These are phyloP conservation scores for Rosa chinensis DNA, from an alignment of 306 rosid species.

Conservation along the genomic window DNA sequence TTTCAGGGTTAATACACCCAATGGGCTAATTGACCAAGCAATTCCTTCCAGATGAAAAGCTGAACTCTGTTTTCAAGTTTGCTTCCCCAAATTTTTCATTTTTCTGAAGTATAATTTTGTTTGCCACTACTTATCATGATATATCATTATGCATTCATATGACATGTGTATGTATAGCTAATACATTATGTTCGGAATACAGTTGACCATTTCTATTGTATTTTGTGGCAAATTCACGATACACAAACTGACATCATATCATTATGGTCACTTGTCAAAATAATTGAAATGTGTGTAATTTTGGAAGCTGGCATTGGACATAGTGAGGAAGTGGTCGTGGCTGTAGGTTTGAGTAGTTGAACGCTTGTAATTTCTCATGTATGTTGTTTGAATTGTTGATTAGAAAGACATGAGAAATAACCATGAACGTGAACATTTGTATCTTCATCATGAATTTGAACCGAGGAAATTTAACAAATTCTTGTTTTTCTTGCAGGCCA, in stretches of 20 bases:
- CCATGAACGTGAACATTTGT: neutral
- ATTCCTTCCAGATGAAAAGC: neutral
- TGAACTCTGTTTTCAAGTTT: neutral
- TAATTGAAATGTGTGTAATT: too few species aligned
- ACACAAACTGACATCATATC: too few species aligned
- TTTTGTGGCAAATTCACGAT: neutral
- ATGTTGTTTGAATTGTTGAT: neutral
- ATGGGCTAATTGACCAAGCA: neutral
- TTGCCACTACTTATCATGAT: neutral
- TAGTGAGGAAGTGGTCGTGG: too few species aligned
- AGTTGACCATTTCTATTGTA: neutral
- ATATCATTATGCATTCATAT: neutral
- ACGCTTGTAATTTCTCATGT: neutral
- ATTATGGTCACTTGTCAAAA: too few species aligned
- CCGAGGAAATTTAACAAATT: neutral
- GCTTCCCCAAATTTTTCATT: neutral
- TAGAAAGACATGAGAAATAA: neutral
- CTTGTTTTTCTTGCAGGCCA: neutral
- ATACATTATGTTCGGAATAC: neutral
- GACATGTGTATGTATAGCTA: neutral
- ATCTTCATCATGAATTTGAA: neutral
- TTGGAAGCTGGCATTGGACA: too few species aligned
- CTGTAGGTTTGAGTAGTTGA: too few species aligned
- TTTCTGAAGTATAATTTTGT: neutral
- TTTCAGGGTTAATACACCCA: neutral